Evolutionary conservation across 2,329 filamentous ascomycete species (phyloP), one percentile per base, ranked within the genome.

Genomic region (Penicillium sp.): DNA sequence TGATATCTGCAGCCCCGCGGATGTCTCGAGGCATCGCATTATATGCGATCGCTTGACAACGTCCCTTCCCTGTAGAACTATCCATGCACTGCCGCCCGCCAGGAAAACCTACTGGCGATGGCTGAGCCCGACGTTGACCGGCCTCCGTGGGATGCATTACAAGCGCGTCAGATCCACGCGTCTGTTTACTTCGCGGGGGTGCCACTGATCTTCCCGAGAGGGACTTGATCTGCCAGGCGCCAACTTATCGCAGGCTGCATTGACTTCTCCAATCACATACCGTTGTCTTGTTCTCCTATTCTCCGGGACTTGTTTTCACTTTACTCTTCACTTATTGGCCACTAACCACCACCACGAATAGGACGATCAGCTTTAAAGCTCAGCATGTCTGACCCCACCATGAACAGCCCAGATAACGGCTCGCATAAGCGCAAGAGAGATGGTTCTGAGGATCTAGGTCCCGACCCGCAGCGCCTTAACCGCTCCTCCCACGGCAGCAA

Each of bases 371-470:
- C 22, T 43, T 48, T 44, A 26, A 21, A 28, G 17, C 40, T 24
- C 34, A 56, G 43, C 42, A 72, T 71, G 69, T 71, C 69, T 46
- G 67, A 72, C 52, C 66, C 64, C 42, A 64, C 63, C 24, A 58
- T 71, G 58, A 64, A 62, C 46, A 59, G 63, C 50, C 58, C 68
- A 28, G 69, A 71, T 55, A 59, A 60, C 49, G 62, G 60, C 49
- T 53, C 59, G 12, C 59, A 68, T 56, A 72, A 72, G 57, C 64
- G 70, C 47, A 72, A 72, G 61, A 69, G 70, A 37, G 68, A 70
- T 29, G 62, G 59, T 52, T 66, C 62, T 29, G 68, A 72, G 43
- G 69, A 66, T 49, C 51, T 65, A 40, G 70, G 69, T 10, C 64
- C 67, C 39, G 70, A 72, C 48, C 51, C 61, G 33, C 69, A 71